These are phyloP conservation scores for Podospora conica DNA, from an alignment of 495 filamentous ascomycete genomes.

Conservation along the genomic window DNA sequence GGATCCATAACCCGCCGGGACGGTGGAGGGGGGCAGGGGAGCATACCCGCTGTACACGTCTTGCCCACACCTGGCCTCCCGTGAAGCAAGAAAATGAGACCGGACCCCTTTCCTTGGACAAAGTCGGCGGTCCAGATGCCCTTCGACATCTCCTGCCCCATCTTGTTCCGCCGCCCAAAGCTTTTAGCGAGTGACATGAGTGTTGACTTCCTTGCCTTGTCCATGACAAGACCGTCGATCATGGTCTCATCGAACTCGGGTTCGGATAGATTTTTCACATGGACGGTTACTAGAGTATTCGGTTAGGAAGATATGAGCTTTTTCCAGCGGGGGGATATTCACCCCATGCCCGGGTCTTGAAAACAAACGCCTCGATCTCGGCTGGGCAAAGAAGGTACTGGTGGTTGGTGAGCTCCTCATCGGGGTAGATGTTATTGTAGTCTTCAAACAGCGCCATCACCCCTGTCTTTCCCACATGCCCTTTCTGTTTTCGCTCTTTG, in stretches of 20 bases:
- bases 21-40: not conserved
- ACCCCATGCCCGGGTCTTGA: not conserved
- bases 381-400: not conserved
- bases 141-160: not conserved
- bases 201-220: not conserved
- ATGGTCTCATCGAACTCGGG: no score
- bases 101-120: not conserved
- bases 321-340: not conserved
- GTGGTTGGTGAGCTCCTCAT: not conserved
- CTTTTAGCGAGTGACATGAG: not conserved
- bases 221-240: no score
- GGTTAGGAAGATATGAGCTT: not conserved
- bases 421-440: not conserved
- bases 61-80: not conserved
- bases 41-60: not conserved
- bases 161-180: not conserved
- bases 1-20: no score
- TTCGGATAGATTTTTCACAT: not conserved
- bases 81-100: not conserved
- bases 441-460: not conserved
- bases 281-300: not conserved
- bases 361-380: not conserved
- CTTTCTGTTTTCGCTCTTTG: no score
- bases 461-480: no score
- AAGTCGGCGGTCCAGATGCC: not conserved